These are phyloP conservation scores for Tolypocladium cylindrosporum DNA, from an alignment of 2,329 filamentous ascomycete genomes.

Conservation along the genomic window DNA sequence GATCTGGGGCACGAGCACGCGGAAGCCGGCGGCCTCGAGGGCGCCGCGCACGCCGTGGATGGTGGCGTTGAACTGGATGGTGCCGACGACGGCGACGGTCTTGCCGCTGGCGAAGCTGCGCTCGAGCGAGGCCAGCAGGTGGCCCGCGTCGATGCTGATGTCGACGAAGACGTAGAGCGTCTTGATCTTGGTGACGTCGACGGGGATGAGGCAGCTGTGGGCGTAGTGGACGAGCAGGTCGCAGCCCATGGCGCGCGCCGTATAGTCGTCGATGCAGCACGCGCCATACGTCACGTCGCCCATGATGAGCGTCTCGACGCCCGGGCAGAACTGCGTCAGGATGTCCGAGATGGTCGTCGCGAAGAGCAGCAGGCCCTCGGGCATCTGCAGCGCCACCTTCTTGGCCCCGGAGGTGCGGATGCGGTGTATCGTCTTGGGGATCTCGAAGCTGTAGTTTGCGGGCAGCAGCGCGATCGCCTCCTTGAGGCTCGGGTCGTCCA, in stretches of 20 bases:
- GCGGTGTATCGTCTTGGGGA: constrained; percentile 94
- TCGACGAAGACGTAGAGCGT: constrained; percentile 98
- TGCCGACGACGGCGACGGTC: constrained; percentile 86
- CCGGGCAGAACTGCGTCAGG: constrained; percentile 84
- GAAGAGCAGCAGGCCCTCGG: constrained; percentile 88
- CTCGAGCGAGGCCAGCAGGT: constrained; percentile 77
- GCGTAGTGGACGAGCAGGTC: constrained; percentile 95
- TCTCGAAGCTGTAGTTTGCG: constrained; percentile 96
- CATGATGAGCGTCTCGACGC: constrained; percentile 92
- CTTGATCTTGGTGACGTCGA: constrained; percentile 93
- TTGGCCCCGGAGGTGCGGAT: constrained; percentile 72
- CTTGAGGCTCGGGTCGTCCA: constrained; percentile 76
- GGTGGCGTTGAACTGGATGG: constrained; percentile 97
- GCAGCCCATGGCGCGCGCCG: constrained; percentile 84
- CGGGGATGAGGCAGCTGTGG: constrained; percentile 90
- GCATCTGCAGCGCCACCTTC: constrained; percentile 90
- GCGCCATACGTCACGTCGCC: constrained; percentile 97
- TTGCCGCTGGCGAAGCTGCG: constrained; percentile 80
- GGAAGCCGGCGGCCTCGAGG: constrained; percentile 77
- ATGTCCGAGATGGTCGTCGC: constrained; percentile 98
- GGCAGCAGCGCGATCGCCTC: constrained; percentile 80
- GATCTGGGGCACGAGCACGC: constrained; percentile 82
- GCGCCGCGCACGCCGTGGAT: constrained; percentile 74
- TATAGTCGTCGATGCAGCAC: constrained; percentile 98
- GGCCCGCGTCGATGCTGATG: constrained; percentile 86